Evolutionary conservation across 352 stramenopile genomes (phyloP).

Genomic region (Globisporangium recalcitrans): DNA sequence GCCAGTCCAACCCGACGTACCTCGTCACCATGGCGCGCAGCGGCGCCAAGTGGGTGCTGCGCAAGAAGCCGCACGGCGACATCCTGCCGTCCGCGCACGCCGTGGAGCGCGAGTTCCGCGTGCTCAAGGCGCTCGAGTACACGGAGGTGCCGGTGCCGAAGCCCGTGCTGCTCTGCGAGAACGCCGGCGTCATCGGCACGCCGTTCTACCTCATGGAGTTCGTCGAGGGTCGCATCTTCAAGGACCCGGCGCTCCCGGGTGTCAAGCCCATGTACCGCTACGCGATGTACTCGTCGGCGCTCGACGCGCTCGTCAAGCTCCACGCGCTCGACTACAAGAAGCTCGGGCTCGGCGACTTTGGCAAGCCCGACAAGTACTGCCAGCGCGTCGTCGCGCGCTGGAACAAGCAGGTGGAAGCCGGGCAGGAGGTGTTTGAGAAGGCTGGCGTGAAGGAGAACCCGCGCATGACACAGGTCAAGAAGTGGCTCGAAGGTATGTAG

Average conservation of each 20-base stretch:
- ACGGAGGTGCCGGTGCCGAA: constrained; percentile 64
- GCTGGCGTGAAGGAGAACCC: constrained; percentile 52
- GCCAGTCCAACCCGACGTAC: constrained; percentile 88
- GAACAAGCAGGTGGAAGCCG: constrained; percentile 62
- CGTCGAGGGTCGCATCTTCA: constrained; percentile 68
- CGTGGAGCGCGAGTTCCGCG: constrained; percentile 71
- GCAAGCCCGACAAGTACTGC: constrained; percentile 61
- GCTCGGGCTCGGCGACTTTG: constrained; percentile 53
- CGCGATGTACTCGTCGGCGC: constrained; percentile 72
- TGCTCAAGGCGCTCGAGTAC: constrained; percentile 62
- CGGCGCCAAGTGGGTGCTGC: constrained; percentile 64
- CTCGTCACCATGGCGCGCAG: constrained; percentile 55
- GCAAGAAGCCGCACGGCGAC: constrained; percentile 79
- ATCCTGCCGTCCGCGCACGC: constrained; percentile 79
- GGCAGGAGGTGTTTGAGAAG: constrained; percentile 40
- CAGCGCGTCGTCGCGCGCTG: constrained; percentile 66
- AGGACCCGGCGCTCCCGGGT: constrained; percentile 55
- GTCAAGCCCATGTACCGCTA: constrained; percentile 70
- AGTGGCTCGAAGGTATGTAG: constrained; percentile 44
- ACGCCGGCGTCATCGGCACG: constrained; percentile 56
- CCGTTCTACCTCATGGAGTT: constrained; percentile 84
- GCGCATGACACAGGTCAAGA: constrained; percentile 39
- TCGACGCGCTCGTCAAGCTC: constrained; percentile 61
- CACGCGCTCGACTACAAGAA: constrained; percentile 59
- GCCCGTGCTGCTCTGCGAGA: constrained; percentile 61